Percentiles rank a stretch among this genome's conserved stretches.
Conservation (phyloP, 306 rosid species). For the Prunus salicina region DNA sequence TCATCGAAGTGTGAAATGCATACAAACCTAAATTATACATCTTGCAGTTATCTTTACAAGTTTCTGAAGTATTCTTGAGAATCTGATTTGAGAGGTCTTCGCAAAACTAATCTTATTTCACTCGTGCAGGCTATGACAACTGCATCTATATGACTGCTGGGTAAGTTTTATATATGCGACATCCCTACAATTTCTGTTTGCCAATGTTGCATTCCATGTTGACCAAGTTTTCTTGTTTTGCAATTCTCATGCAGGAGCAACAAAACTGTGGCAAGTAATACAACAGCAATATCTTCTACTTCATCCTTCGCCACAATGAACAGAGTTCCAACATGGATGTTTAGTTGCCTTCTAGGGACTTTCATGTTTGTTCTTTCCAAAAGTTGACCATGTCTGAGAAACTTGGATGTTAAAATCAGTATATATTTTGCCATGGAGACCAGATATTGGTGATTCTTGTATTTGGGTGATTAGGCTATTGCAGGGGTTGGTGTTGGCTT, state of each 20-base stretch:
- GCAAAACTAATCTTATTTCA: conserved; percentile 17
- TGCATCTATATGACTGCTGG: conserved; percentile 78
- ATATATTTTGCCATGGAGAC: conserved; percentile 33
- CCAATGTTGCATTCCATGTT: neutral
- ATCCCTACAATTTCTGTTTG: neutral
- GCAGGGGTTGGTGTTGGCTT: conserved; percentile 8
- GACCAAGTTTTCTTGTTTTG: conserved; percentile 27
- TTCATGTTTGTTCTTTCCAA: conserved; percentile 24
- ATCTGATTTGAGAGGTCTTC: neutral
- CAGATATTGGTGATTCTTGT: neutral
- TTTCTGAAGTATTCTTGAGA: neutral
- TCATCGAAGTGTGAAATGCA: neutral
- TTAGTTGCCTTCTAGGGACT: conserved; percentile 33
- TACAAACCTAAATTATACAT: neutral
- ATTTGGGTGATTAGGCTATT: neutral
- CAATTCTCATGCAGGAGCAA: conserved; percentile 49
- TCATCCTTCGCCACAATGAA: conserved; percentile 34
- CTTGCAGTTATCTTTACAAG: neutral
- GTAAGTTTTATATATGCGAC: conserved; percentile 42
- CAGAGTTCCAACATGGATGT: conserved; percentile 31
- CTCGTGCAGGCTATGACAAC: conserved; percentile 71
- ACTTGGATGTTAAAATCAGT: conserved; percentile 23
- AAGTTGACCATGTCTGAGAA: conserved; percentile 33
- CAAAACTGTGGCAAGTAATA: conserved; percentile 55
- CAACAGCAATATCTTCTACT: conserved; percentile 73